Evolutionary conservation across 148 eudicot species (phyloP).

Genomic region (Chenopodium formosanum): DNA sequence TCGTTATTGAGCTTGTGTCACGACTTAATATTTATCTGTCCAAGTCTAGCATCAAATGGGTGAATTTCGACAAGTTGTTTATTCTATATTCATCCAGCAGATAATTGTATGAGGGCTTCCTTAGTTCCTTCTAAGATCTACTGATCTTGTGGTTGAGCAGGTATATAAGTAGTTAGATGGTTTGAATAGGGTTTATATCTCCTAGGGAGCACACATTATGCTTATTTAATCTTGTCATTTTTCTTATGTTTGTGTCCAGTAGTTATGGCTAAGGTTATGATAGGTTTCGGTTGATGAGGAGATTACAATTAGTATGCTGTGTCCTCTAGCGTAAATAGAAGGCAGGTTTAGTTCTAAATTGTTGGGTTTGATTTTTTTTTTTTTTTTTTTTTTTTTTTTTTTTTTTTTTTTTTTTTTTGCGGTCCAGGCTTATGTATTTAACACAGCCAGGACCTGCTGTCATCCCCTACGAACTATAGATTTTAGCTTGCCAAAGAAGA

Average conservation of each 20-base stretch:
- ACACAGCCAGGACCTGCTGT: background rate
- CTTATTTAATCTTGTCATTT: background rate
- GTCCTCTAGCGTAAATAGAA: background rate
- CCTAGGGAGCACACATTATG: background rate
- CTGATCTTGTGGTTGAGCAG: background rate
- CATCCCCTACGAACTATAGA: background rate
- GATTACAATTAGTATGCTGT: background rate
- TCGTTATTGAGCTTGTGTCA: no score
- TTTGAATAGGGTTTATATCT: background rate
- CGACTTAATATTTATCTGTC: no score
- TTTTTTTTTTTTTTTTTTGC: no score
- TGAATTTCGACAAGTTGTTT: no score
- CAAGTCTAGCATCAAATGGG: no score
- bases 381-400: no score
- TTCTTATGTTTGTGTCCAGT: background rate
- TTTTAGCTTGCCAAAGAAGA: background rate
- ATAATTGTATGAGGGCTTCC: background rate
- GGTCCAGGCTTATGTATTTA: background rate
- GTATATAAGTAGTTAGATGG: background rate
- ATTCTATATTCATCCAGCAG: no score
- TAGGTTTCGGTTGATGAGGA: background rate
- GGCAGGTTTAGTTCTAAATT: background rate
- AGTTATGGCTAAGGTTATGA: background rate
- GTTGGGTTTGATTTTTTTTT: background rate
- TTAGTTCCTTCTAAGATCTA: background rate